phyloP scores from a whole-genome alignment of 441 rosid species.

The Erodium texanum region DNA sequence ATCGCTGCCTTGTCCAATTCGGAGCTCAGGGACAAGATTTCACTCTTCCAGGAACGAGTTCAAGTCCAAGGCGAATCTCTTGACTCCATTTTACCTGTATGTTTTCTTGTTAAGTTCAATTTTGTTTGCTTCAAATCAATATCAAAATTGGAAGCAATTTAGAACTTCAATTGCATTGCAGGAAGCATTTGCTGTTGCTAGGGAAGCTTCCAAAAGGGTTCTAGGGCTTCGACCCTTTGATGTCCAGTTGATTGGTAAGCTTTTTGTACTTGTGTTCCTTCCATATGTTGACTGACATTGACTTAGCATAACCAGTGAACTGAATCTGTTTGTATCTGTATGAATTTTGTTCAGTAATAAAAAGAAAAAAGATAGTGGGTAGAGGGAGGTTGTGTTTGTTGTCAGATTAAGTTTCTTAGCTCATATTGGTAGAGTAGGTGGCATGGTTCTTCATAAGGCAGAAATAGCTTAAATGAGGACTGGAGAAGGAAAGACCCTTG shows the following conservation, averaged over 20 bases:
- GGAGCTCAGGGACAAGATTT: conserved; percentile 57
- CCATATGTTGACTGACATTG: background rate
- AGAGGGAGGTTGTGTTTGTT: background rate
- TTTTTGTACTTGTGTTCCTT: too few relatives aligned
- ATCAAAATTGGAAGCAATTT: background rate
- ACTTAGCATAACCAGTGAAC: background rate
- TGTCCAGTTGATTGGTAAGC: conserved; percentile 74
- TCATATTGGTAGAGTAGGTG: conserved; percentile 38
- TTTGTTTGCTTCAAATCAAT: background rate
- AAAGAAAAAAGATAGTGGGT: too few relatives aligned
- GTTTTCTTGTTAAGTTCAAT: background rate
- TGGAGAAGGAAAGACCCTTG: conserved; percentile 98
- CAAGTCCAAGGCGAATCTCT: conserved; percentile 53
- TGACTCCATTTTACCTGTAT: conserved; percentile 78
- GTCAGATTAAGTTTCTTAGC: too few relatives aligned
- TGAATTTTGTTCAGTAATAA: background rate
- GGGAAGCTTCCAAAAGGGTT: conserved; percentile 88
- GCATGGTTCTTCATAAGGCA: conserved; percentile 93
- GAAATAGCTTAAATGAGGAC: conserved; percentile 97
- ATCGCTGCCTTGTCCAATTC: conserved; percentile 59
- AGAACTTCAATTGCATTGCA: conserved; percentile 16
- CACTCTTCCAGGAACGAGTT: conserved; percentile 57
- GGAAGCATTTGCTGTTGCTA: conserved; percentile 92
- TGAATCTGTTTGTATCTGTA: background rate
- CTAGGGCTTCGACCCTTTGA: conserved; percentile 87